These are phyloP conservation scores for Hura crepitans DNA, from an alignment of 441 rosid species.

Conservation along the genomic window DNA sequence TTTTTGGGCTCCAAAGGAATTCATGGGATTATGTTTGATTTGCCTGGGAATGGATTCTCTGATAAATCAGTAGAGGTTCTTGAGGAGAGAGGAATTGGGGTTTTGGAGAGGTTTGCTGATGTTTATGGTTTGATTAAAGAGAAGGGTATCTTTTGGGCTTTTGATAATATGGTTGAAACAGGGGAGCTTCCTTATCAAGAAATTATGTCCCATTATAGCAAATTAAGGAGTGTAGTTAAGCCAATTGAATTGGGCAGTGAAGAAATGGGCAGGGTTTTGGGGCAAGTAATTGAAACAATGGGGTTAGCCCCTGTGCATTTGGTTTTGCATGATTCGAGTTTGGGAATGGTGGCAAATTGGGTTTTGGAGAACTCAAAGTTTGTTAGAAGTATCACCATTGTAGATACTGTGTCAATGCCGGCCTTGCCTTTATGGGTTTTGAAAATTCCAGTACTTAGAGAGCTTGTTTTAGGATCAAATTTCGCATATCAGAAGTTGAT, in stretches of 20 bases:
- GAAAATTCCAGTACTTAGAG: constrained; percentile 53
- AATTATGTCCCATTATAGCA: constrained; percentile 35
- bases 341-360: constrained; percentile 70
- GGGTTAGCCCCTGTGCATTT: constrained; percentile 79
- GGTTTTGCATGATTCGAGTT: constrained; percentile 85
- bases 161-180: constrained; percentile 87
- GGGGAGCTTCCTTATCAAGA: constrained; percentile 86
- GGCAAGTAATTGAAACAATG: constrained; percentile 65
- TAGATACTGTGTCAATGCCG: constrained; percentile 57
- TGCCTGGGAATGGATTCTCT: constrained; percentile 95
- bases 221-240: constrained; percentile 39
- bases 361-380: constrained; percentile 48
- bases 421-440: constrained; percentile 71
- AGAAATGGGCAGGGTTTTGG: constrained; percentile 63
- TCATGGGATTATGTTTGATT: constrained; percentile 62
- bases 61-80: constrained; percentile 56
- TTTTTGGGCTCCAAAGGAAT: constrained; percentile 60
- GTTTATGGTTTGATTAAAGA: constrained; percentile 66
- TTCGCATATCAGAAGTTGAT: constrained; percentile 49
- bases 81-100: constrained; percentile 54
- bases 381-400: constrained; percentile 64
- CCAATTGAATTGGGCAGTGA: constrained; percentile 60
- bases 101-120: constrained; percentile 53
- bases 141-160: constrained; percentile 90
- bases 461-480: constrained; percentile 47